These are phyloP conservation scores for Ormosia semicastrata DNA, from an alignment of 306 rosid species.

Conservation along the genomic window DNA sequence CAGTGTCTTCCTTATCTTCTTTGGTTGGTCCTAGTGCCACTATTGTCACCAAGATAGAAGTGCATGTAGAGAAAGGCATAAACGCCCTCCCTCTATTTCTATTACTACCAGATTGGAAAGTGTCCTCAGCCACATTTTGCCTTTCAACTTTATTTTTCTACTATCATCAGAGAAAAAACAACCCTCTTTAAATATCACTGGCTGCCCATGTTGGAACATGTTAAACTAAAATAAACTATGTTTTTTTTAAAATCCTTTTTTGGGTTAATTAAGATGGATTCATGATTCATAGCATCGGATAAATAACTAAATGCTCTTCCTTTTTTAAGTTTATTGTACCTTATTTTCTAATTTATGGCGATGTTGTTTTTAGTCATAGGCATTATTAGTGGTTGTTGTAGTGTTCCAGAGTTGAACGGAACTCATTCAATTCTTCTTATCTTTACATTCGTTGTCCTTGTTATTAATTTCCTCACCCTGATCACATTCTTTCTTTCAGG, in stretches of 20 bases:
- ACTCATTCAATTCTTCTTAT: slow-evolving; percentile 97
- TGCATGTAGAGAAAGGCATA: slow-evolving; percentile 55
- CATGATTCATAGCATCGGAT: not conserved
- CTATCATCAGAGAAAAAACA: not conserved
- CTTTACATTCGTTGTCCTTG: slow-evolving; percentile 57
- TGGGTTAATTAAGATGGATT: not conserved
- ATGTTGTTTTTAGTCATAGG: slow-evolving; percentile 38
- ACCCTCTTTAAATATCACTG: not conserved
- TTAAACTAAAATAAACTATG: not conserved
- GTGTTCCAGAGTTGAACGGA: slow-evolving; percentile 90
- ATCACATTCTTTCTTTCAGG: slow-evolving; percentile 62
- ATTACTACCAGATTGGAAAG: slow-evolving; percentile 48
- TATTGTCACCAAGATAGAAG: slow-evolving; percentile 42
- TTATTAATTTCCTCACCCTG: slow-evolving; percentile 30
- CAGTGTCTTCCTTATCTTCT: slow-evolving; percentile 69
- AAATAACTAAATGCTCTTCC: not conserved
- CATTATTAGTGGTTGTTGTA: slow-evolving; percentile 6
- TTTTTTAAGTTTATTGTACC: slow-evolving; percentile 40
- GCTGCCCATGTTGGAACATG: not conserved
- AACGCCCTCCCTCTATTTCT: slow-evolving; percentile 50
- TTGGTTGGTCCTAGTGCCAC: slow-evolving; percentile 32
- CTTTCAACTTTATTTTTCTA: slow-evolving; percentile 57
- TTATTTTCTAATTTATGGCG: slow-evolving; percentile 45
- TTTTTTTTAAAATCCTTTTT: not conserved
- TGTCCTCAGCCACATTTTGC: slow-evolving; percentile 41